A percentile compares a stretch with the other conserved stretches of the same genome.
These are phyloP conservation scores for Coemansia furcata DNA, from an alignment of 192 early-diverging fungal genomes.

Conservation along the genomic window DNA sequence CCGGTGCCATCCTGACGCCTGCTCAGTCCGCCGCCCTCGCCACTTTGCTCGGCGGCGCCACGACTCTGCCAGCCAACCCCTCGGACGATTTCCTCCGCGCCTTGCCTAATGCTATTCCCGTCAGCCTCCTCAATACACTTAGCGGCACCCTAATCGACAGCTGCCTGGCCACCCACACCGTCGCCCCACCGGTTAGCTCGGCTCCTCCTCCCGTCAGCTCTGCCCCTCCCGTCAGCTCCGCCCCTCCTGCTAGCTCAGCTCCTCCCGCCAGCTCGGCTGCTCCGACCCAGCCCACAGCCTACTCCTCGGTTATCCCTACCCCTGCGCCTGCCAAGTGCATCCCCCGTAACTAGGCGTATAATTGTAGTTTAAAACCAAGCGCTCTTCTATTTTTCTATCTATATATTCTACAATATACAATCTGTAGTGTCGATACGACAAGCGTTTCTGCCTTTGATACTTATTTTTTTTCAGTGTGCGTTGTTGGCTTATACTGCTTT, in stretches of 20 bases:
- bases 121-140: slow-evolving; percentile 31
- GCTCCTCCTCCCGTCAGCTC: slow-evolving; percentile 7
- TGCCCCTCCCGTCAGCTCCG: slow-evolving; percentile 7
- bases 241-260: slow-evolving; percentile 4
- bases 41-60: slow-evolving; percentile 22
- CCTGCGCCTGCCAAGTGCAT: slow-evolving; percentile 27
- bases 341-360: slow-evolving; percentile 14
- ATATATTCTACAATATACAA: too few species aligned
- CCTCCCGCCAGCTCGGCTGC: slow-evolving; percentile 11
- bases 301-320: slow-evolving; percentile 6
- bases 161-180: slow-evolving; percentile 28
- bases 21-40: slow-evolving; percentile 24
- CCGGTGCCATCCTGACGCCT: slow-evolving; percentile 17
- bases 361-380: too few species aligned
- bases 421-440: too few species aligned
- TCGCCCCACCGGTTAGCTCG: background rate
- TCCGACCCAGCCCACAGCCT: slow-evolving; percentile 11
- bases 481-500: too few species aligned
- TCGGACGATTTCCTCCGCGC: slow-evolving; percentile 36
- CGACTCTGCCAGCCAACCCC: slow-evolving; percentile 34
- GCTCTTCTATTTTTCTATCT: background rate
- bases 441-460: too few species aligned
- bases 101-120: slow-evolving; percentile 36
- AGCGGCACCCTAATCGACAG: slow-evolving; percentile 27
- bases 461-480: too few species aligned